Evolutionary conservation across 108 stramenopile species (phyloP), one percentile per base, ranked within the genome.

Genomic region (Epipyxis sp.): DNA sequence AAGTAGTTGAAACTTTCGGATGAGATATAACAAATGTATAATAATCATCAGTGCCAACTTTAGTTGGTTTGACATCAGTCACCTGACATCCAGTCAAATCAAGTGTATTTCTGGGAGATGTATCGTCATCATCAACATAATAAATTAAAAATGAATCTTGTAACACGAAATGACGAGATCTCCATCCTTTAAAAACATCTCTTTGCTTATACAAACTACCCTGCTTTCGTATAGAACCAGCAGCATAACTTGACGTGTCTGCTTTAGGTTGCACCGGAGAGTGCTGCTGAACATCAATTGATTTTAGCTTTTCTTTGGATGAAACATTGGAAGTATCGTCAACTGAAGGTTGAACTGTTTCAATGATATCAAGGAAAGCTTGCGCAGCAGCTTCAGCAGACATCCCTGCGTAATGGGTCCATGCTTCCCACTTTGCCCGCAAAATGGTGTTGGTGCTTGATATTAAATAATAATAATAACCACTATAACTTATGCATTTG

Each of bases 131-230:
- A 3, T 74, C 50, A 13, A 57, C 10, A 42, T 74, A 74, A 32
- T 74, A 74, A 32, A 43, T 37, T 42, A 74, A 74, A 42, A 74
- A 74, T 37, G 10, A 34, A 32, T 74, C 71, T 34, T 74, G 46
- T 42, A 74, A 39, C 27, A 74, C 71, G 50, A 74, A 74, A 32
- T 74, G 71, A 6, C 71, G 71, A 46, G 71, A 42, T 6, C 71
- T 13, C 71, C 71, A 74, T 39, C 71, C 71, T 25, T 74, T 74
- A 42, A 74, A 74, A 34, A 35, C 13, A 39, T 74, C 71, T 29
- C 71, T 39, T 39, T 74, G 71, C 50, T 74, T 74, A 32, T 30
- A 74, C 13, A 74, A 42, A 43, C 41, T 6, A 3, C 71, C 71
- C 43, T 74, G 40, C 13, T 39, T 6, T 50, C 20, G 6, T 6